Conservation (phyloP, 2,329 filamentous ascomycete genomes). For the Xylogone sp. region DNA sequence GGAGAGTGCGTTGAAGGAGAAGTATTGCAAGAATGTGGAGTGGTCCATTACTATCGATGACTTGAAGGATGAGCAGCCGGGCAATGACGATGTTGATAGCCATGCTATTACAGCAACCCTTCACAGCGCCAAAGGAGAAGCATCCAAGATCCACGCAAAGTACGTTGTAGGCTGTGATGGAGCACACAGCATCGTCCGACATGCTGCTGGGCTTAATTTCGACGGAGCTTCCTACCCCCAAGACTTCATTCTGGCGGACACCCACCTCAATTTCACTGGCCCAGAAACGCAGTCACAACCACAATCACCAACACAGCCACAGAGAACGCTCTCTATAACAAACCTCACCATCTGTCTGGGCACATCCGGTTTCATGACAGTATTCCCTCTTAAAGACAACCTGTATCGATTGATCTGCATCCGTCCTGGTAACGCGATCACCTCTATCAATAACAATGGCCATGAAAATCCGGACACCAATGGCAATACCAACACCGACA, state of each 20-base stretch:
- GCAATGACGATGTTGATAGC: slow-evolving; percentile 13
- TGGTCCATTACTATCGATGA: slow-evolving; percentile 24
- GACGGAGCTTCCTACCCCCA: slow-evolving; percentile 39
- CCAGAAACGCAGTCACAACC: slow-evolving; percentile 7
- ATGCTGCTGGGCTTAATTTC: slow-evolving; percentile 33
- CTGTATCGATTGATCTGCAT: slow-evolving; percentile 25
- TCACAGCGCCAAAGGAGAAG: slow-evolving; percentile 12
- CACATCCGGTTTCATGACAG: slow-evolving; percentile 30
- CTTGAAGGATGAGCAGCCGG: slow-evolving; percentile 20
- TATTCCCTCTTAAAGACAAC: slow-evolving; percentile 29
- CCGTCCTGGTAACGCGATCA: slow-evolving; percentile 4
- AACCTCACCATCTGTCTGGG: slow-evolving; percentile 25
- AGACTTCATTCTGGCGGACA: slow-evolving; percentile 41
- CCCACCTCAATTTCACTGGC: slow-evolving; percentile 22
- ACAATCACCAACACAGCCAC: slow-evolving; percentile 8
- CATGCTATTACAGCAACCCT: slow-evolving; percentile 25
- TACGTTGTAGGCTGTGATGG: slow-evolving; percentile 52
- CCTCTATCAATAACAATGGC: background rate
- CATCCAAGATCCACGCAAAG: slow-evolving; percentile 27
- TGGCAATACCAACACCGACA: too few relatives aligned
- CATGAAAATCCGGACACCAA: slow-evolving; percentile 2
- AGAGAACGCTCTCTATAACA: slow-evolving; percentile 6
- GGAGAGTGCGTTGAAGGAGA: slow-evolving; percentile 21
- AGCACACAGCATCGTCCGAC: slow-evolving; percentile 44
- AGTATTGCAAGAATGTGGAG: slow-evolving; percentile 25